A percentile compares a stretch with the other conserved stretches of the same genome.
These are phyloP conservation scores for Westerdykella aurantiaca DNA, from an alignment of 2,329 filamentous ascomycete species.

Conservation along the genomic window DNA sequence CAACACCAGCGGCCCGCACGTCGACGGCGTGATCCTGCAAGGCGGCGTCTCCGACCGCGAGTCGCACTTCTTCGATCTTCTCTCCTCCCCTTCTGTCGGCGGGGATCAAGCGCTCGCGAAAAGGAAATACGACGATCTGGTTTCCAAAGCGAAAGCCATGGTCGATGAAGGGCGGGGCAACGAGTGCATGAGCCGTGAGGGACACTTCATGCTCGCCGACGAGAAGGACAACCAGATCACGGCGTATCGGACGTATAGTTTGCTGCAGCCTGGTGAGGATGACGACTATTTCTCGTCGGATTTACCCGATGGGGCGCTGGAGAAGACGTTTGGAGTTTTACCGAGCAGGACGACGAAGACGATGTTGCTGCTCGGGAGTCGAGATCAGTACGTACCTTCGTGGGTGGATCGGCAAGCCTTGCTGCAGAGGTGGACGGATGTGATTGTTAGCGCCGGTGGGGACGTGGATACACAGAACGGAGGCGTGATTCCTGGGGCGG, in stretches of 20 bases:
- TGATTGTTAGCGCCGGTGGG: conserved; percentile 42
- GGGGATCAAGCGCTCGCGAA: conserved; percentile 31
- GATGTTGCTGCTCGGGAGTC: conserved; percentile 59
- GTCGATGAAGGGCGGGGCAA: conserved; percentile 50
- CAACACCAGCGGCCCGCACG: conserved; percentile 35
- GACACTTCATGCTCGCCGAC: conserved; percentile 22
- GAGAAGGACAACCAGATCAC: conserved; percentile 43
- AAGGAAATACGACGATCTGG: conserved; percentile 19
- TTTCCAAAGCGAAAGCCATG: conserved; percentile 50
- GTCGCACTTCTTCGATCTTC: conserved; percentile 41
- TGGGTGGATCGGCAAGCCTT: conserved; percentile 54
- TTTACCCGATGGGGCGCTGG: conserved; percentile 54
- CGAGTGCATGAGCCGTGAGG: conserved; percentile 48
- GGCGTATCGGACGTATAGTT: conserved; percentile 54
- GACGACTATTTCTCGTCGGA: conserved; percentile 90
- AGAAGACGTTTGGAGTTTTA: conserved; percentile 60
- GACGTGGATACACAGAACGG: conserved; percentile 46
- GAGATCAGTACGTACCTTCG: conserved; percentile 60
- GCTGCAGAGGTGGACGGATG: conserved; percentile 52
- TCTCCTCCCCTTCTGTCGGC: no score
- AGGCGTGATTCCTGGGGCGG: conserved; percentile 46
- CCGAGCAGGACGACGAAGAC: conserved; percentile 45
- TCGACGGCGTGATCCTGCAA: conserved; percentile 76
- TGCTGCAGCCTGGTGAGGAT: conserved; percentile 57
- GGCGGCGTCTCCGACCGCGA: conserved; percentile 75